phyloP scores from a whole-genome alignment of 108 stramenopile genomes.

The Chaetoceros tenuissimus region DNA sequence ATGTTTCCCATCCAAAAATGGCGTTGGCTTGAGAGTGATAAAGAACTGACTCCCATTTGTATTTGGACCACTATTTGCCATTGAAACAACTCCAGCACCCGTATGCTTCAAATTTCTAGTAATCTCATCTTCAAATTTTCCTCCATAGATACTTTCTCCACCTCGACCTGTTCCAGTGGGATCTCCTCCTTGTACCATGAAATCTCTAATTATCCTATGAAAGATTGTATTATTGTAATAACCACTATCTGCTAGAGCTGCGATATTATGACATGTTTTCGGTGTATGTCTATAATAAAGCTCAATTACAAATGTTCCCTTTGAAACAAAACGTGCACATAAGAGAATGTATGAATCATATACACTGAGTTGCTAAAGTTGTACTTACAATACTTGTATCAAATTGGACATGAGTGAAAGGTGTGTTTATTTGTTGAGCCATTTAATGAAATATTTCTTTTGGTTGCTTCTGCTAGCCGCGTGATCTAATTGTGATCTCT shows the following conservation, averaged over 20 bases:
- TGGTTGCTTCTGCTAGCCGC: no score
- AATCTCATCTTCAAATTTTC: constrained; percentile 91
- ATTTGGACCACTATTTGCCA: constrained; percentile 95
- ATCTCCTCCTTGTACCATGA: constrained; percentile 97
- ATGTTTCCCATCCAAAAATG: constrained; percentile 90
- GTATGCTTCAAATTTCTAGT: constrained; percentile 74
- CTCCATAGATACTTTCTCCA: constrained; percentile 78
- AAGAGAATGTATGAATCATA: neutral
- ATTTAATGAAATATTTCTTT: no score
- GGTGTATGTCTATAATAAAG: constrained; percentile 74
- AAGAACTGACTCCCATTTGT: constrained; percentile 95
- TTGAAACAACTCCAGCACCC: constrained; percentile 81
- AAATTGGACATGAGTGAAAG: constrained; percentile 7
- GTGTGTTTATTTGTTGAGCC: no score
- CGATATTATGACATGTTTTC: constrained; percentile 72
- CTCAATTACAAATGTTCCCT: constrained; percentile 69
- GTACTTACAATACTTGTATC: constrained; percentile 9
- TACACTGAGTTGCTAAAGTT: neutral
- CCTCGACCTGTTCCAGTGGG: constrained; percentile 89
- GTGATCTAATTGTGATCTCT: no score
- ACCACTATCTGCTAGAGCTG: constrained; percentile 79
- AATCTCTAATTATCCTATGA: constrained; percentile 91
- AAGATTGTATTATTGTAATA: constrained; percentile 93
- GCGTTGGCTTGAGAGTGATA: constrained; percentile 80
- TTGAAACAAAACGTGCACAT: neutral